Conservation (phyloP, 352 stramenopile genomes). For the Nothophytophthora sp. region DNA sequence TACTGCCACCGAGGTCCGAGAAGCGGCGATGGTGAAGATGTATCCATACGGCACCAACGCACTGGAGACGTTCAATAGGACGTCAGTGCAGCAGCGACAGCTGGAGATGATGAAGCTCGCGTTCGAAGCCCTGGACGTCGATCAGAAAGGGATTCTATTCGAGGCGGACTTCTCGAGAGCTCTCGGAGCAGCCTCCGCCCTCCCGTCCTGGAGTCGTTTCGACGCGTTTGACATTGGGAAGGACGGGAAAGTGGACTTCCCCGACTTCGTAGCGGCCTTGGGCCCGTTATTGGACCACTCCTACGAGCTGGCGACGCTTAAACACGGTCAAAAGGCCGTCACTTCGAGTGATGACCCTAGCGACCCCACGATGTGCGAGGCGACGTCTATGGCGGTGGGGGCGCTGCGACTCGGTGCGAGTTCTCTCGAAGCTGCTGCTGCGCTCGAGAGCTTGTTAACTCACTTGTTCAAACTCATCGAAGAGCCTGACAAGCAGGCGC, state of each 20-base stretch:
- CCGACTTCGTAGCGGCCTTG: constrained; percentile 58
- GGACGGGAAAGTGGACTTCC: constrained; percentile 48
- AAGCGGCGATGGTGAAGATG: constrained; percentile 35
- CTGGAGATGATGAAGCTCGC: constrained; percentile 45
- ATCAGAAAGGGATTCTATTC: constrained; percentile 36
- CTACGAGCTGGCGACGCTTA: constrained; percentile 28
- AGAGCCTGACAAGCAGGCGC: constrained; percentile 35
- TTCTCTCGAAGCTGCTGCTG: constrained; percentile 11
- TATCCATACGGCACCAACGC: constrained; percentile 67
- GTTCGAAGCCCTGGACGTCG: constrained; percentile 41
- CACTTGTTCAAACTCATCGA: constrained; percentile 36
- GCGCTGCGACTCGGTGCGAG: constrained; percentile 33
- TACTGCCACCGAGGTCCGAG: neutral
- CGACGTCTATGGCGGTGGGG: constrained; percentile 39
- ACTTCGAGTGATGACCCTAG: neutral
- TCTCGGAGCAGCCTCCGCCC: constrained; percentile 7
- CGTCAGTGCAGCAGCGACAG: constrained; percentile 38
- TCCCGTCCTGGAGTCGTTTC: constrained; percentile 38
- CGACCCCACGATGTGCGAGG: constrained; percentile 40
- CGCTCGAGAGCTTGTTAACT: constrained; percentile 31
- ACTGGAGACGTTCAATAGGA: constrained; percentile 53
- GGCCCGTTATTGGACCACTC: constrained; percentile 54
- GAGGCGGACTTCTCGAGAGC: constrained; percentile 28
- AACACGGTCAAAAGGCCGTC: constrained; percentile 1
- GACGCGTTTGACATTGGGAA: constrained; percentile 57